Evolutionary conservation across 768 basidiomycete species (phyloP), one percentile per base, ranked within the genome.

Genomic region (Termitomyces bulborhizus): DNA sequence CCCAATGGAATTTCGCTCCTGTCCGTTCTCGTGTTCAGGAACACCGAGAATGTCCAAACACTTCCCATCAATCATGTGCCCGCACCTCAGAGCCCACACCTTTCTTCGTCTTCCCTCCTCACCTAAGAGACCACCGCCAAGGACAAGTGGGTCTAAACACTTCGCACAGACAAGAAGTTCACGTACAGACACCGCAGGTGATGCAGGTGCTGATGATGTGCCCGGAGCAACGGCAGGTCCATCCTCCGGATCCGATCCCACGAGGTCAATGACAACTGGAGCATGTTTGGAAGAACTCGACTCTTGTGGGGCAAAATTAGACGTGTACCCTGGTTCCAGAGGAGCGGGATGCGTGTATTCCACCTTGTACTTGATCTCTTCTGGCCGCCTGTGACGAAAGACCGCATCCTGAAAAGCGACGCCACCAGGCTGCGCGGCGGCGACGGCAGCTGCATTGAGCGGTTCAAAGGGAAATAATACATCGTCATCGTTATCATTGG

Each of bases 51-150:
- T 73, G 57, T 77, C 76, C 1, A 86, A 68, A 60, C 89, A 92
- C 66, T 85, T 88, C 47, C 87, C 90, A 59, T 91, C 89, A 0
- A 91, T 75, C 61, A 92, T 67, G 64, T 92, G 90, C 0, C 89
- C 89, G 51, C 89, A 92, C 40, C 86, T 73, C 57, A 92, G 68
- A 1, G 78, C 82, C 89, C 88, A 91, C 7, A 91, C 69, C 42
- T 79, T 76, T 51, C 76, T 71, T 37, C 68, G 68, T 40, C 70
- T 70, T 40, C 70, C 73, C 36, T 81, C 82, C 44, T 74, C 69
- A 5, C 70, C 69, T 15, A 72, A 69, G n/a, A 82, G 71, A 12
- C 76, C 78, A 1, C 73, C 72, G 46, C 78, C 74, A 29, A 86
- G 71, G 9, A 86, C 67, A 4, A 91, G 75, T 0, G 86, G 85